phyloP scores from a whole-genome alignment of 2,329 filamentous ascomycete species.

The Lachnellula arida region DNA sequence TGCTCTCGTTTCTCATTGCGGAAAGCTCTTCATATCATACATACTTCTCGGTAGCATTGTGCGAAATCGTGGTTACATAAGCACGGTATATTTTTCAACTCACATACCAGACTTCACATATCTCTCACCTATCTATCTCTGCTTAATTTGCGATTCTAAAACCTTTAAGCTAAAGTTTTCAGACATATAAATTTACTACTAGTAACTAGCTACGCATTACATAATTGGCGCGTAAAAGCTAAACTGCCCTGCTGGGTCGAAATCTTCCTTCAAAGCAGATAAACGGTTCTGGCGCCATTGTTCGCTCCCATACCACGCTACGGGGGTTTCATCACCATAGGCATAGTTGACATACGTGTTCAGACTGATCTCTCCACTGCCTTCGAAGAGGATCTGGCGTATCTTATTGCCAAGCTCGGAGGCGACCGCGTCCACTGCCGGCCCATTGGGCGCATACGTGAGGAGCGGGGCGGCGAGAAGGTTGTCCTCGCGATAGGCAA shows the following conservation, averaged over 20 bases:
- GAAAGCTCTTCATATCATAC: no score
- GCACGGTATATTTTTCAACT: no score
- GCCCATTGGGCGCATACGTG: slow-evolving; percentile 33
- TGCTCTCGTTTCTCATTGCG: no score
- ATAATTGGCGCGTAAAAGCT: slow-evolving; percentile 41
- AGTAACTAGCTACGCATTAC: neutral
- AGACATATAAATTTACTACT: no score
- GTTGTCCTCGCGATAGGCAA: slow-evolving; percentile 42
- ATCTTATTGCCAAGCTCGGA: slow-evolving; percentile 35
- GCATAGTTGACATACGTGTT: slow-evolving; percentile 50
- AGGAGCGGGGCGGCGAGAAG: slow-evolving; percentile 39
- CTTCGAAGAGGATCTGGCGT: slow-evolving; percentile 35
- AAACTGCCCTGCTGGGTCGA: slow-evolving; percentile 43
- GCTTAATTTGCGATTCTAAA: no score
- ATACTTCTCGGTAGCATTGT: no score
- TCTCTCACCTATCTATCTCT: no score
- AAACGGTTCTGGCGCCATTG: slow-evolving; percentile 44
- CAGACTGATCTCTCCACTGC: slow-evolving; percentile 31
- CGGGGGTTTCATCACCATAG: slow-evolving; percentile 40
- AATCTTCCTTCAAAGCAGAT: slow-evolving; percentile 42
- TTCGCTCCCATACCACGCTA: slow-evolving; percentile 45
- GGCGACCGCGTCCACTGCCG: slow-evolving; percentile 33
- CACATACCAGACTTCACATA: no score
- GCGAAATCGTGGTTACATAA: no score
- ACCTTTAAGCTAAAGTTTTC: no score